phyloP scores from a whole-genome alignment of 2,329 filamentous ascomycete species.

The Colletotrichum viniferum region DNA sequence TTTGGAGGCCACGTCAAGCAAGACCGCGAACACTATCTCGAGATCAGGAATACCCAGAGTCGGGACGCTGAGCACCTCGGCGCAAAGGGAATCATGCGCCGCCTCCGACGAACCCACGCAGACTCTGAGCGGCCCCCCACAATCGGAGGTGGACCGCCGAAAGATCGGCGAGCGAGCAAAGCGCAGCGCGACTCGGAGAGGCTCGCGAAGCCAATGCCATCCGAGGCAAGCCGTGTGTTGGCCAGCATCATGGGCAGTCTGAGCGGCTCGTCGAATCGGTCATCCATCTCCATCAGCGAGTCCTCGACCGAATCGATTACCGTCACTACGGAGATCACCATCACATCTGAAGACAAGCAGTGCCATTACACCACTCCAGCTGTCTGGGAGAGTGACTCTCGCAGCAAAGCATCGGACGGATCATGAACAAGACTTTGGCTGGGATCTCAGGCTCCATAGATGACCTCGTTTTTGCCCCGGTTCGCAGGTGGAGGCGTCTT shows the following conservation, averaged over 20 bases:
- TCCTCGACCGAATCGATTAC: background rate
- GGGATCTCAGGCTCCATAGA: background rate
- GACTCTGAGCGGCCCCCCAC: background rate
- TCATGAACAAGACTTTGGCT: background rate
- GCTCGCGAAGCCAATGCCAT: background rate
- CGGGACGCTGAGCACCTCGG: background rate
- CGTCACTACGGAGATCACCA: background rate
- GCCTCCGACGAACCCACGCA: background rate
- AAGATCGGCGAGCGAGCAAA: background rate
- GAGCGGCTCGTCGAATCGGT: background rate
- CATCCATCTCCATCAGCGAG: background rate
- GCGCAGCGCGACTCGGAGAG: background rate
- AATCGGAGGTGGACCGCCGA: background rate
- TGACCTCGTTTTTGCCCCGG: background rate
- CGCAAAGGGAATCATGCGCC: background rate
- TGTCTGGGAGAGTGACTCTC: background rate
- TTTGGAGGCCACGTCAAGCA: slow-evolving; percentile 8
- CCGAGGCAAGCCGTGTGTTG: background rate
- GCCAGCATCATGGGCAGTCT: background rate
- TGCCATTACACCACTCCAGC: background rate
- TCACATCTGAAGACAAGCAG: background rate
- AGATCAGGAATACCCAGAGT: background rate
- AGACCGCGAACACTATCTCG: background rate
- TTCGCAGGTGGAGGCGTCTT: background rate
- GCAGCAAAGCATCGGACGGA: background rate